Evolutionary conservation across 2,329 filamentous ascomycete genomes (phyloP).

Genomic region (Diplocarpon mali): DNA sequence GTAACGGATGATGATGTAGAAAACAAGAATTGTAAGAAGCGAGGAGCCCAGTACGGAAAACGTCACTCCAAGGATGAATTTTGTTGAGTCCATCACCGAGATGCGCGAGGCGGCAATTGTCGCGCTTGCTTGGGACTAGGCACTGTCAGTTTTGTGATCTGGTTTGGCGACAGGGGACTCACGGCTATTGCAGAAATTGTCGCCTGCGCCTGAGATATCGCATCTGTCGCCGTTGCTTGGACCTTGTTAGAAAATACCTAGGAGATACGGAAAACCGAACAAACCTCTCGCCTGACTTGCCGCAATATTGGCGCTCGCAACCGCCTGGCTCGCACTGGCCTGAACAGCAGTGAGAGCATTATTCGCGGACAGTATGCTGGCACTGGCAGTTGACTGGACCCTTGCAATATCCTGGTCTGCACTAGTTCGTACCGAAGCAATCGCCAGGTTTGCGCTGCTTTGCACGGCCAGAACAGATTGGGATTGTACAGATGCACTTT

Average conservation of each 20-base stretch:
- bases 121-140: slow-evolving; percentile 7
- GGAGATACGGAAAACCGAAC: background rate
- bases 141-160: background rate
- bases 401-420: slow-evolving; percentile 2
- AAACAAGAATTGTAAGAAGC: slow-evolving; percentile 11
- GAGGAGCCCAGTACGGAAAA: slow-evolving; percentile 20
- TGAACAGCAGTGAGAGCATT: slow-evolving; percentile 6
- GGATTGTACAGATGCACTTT: background rate
- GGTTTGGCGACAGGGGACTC: background rate
- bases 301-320: slow-evolving; percentile 7
- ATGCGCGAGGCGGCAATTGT: slow-evolving; percentile 3
- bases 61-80: slow-evolving; percentile 14
- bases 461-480: background rate
- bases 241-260: background rate
- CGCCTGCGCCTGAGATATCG: slow-evolving; percentile 9
- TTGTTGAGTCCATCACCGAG: slow-evolving; percentile 9
- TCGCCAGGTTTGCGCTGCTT: slow-evolving; percentile 4
- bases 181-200: slow-evolving; percentile 5
- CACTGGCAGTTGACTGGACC: slow-evolving; percentile 1
- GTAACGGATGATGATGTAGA: slow-evolving; percentile 9
- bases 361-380: slow-evolving; percentile 2
- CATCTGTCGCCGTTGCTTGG: slow-evolving; percentile 10
- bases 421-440: slow-evolving; percentile 5
- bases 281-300: slow-evolving; percentile 9
- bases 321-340: slow-evolving; percentile 6